Percentiles rank a stretch among this genome's conserved stretches.
These are phyloP conservation scores for Talaromyces liani DNA, from an alignment of 495 filamentous ascomycete genomes.

Conservation along the genomic window DNA sequence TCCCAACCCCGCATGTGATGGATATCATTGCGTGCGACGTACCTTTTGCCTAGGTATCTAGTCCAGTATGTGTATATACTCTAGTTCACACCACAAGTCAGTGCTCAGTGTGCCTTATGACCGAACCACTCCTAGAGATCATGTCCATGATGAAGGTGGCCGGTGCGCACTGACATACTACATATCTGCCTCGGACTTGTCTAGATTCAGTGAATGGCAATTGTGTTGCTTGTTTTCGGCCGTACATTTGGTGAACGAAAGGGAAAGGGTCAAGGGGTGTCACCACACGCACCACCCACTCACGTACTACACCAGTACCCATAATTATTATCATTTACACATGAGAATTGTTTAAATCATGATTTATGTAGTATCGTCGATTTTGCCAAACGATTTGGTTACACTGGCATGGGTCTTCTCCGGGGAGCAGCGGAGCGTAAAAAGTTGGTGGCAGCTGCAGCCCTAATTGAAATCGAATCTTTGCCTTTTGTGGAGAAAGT, in stretches of 20 bases:
- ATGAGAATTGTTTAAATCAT: neutral
- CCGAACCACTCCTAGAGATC: neutral
- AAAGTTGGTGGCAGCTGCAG: slow-evolving; percentile 2
- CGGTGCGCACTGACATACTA: neutral
- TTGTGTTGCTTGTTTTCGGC: slow-evolving; percentile 1
- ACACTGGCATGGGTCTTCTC: slow-evolving; percentile 1
- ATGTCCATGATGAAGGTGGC: neutral
- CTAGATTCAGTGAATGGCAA: neutral
- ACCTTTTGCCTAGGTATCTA: neutral
- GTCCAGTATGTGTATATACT: neutral
- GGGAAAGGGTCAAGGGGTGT: neutral
- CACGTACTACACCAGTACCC: neutral
- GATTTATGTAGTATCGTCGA: neutral
- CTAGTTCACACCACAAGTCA: neutral
- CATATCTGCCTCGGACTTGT: neutral
- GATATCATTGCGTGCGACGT: slow-evolving; percentile 14
- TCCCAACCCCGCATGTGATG: slow-evolving; percentile 19
- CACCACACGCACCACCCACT: neutral
- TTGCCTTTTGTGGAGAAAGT: neutral
- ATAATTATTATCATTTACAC: neutral
- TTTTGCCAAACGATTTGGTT: neutral
- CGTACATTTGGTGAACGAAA: neutral
- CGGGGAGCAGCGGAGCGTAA: slow-evolving; percentile 4
- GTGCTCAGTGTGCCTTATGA: neutral
- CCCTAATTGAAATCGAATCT: slow-evolving; percentile 5